These are phyloP conservation scores for Passiflora organensis DNA, from an alignment of 345 rosid species.

Conservation along the genomic window DNA sequence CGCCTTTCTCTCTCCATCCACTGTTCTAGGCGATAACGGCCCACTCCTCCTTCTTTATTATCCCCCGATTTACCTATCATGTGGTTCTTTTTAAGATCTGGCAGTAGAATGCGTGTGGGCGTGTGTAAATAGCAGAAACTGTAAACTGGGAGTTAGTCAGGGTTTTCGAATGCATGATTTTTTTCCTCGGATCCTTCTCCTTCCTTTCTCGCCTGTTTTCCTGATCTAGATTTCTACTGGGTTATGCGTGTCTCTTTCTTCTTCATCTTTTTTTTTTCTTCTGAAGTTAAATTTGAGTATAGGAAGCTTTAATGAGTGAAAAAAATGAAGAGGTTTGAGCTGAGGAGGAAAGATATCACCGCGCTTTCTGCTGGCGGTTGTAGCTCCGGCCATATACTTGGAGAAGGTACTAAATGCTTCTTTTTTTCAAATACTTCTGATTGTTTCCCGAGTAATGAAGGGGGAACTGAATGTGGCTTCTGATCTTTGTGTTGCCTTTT, in stretches of 20 bases:
- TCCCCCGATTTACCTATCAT: background rate
- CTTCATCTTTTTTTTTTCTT: background rate
- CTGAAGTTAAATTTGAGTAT: background rate
- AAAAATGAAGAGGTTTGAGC: constrained; percentile 47
- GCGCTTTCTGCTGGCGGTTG: constrained; percentile 17
- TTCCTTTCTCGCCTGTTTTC: constrained; percentile 18
- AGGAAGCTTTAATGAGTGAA: constrained; percentile 22
- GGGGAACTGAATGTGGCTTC: background rate
- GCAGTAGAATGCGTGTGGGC: background rate
- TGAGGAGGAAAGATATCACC: constrained; percentile 25
- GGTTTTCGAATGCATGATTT: background rate
- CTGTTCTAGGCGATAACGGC: background rate
- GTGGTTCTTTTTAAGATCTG: constrained; percentile 31
- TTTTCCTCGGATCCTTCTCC: constrained; percentile 27
- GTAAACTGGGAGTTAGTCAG: background rate
- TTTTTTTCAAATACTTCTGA: constrained; percentile 1
- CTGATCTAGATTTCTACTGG: constrained; percentile 31
- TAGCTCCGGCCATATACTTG: constrained; percentile 25
- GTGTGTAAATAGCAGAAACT: background rate
- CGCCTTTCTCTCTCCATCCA: constrained; percentile 11
- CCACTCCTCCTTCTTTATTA: constrained; percentile 21
- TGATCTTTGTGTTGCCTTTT: background rate
- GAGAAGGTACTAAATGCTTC: constrained; percentile 28
- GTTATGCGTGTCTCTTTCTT: constrained; percentile 1
- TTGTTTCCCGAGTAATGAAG: constrained; percentile 22